Evolutionary conservation across 768 basidiomycete species (phyloP), one percentile per base, ranked within the genome.

Genomic region (Boletus vermiculosoides): DNA sequence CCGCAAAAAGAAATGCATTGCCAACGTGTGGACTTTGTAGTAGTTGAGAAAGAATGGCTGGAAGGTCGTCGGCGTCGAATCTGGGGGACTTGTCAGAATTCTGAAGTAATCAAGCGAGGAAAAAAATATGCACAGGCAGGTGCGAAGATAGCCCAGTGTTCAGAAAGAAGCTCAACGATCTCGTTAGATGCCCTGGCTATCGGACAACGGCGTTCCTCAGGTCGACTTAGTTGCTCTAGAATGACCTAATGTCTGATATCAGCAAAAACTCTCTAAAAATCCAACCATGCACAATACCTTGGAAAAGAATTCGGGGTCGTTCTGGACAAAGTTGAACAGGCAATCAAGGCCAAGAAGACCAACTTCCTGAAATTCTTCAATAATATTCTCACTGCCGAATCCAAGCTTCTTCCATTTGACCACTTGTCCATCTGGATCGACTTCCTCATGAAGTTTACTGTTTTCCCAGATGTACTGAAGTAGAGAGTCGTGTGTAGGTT

Each of bases 21-120:
- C 88, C n/a, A 94, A 75, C 11, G 80, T 76, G 71, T 97, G 94
- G 5, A 93, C 86, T 60, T 81, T 85, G 67, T 82, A 80, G 66
- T 94, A 91, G 63, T 90, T 90, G 60, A 95, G 79, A 74, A 95
- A 90, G 74, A 93, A 92, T 0, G 92, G 92, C 59, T 90, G 86
- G 70, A 91, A 93, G 2, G 84, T 82, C 3, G 88, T 88, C 4
- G 89, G 85, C 2, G 90, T 88, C 3, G 91, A 86, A 69, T 92
- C 91, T 56, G 40, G 54, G 36, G 66, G 49, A 36, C 22, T 22
- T 45, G 54, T 63, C 12, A 61, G 50, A 39, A 36, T 36, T 49
- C 39, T 34, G 33, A 39, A 5, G 34, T 41, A 20, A 20, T 46
- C 18, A 39, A 52, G 36, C 41, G 57, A 40, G 48, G 44, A 39